Evolutionary conservation across 495 filamentous ascomycete species (phyloP).

Genomic region (Penicillium alfredii): DNA sequence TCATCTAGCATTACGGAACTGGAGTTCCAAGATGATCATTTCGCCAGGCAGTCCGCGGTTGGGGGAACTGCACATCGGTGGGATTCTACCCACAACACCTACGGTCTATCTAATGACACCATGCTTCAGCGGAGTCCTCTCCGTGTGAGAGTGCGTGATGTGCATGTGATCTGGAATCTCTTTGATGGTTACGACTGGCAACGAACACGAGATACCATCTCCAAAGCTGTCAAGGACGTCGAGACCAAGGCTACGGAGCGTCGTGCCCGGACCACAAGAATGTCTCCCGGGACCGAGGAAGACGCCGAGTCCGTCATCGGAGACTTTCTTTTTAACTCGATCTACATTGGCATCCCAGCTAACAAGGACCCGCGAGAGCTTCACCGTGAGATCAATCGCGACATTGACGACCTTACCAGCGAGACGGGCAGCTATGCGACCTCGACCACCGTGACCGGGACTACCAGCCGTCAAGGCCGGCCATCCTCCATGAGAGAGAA

Average conservation of each 20-base stretch:
- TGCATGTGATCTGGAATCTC: constrained; percentile 95
- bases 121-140: constrained; percentile 67
- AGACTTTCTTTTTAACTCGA: constrained; percentile 96
- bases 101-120: constrained; percentile 56
- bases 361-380: constrained; percentile 80
- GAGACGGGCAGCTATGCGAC: constrained; percentile 86
- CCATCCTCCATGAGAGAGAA: constrained; percentile 42
- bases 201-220: constrained; percentile 76
- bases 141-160: constrained; percentile 70
- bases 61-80: constrained; percentile 69
- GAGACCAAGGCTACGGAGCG: constrained; percentile 75
- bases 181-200: constrained; percentile 98
- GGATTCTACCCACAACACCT: constrained; percentile 69
- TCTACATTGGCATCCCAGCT: constrained; percentile 89
- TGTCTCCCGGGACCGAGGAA: constrained; percentile 48
- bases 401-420: constrained; percentile 78
- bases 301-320: constrained; percentile 84
- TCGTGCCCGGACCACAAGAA: constrained; percentile 43
- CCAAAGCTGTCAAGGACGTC: constrained; percentile 78
- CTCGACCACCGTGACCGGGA: constrained; percentile 55
- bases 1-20: constrained; percentile 48
- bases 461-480: constrained; percentile 48
- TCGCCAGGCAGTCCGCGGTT: constrained; percentile 54
- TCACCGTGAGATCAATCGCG: constrained; percentile 73
- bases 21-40: constrained; percentile 75